Base-by-base conservation (phyloP, 2,329 filamentous ascomycete genomes). In the Escovopsis sp. region DNA sequence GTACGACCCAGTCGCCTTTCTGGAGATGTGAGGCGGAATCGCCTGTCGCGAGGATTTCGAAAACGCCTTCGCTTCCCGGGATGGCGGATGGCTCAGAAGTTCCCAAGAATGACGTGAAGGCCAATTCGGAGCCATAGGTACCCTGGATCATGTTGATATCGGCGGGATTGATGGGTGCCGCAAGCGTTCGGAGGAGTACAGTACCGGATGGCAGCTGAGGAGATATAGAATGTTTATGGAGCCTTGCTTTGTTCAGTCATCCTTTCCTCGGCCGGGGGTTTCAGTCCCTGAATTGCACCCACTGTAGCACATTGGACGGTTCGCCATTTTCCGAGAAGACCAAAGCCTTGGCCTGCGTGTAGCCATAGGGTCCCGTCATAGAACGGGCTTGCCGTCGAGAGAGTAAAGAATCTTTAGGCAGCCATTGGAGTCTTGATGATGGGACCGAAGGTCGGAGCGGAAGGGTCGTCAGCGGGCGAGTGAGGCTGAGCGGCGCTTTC, bases 81-180 rank as follows among this genome's bases (percentile, higher is more conserved):
- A 91, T 75, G 1, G 85, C 84, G 7, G 82, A 76, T 2, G 88
- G 86, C 20, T 78, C 68, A 1, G 76, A 50, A 0, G 88, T 95
- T 43, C 87, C 84, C 42, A 98, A 76, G 1, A 76, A 63, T 6
- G 78, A 79, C 14, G 76, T 79, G 62, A 94, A 88, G 36, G 73
- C 67, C 0, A 88, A 87, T 58, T 86, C 86, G 37, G 79, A 79
- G 47, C 89, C 89, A 66, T 98, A 98, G 4, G 89, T 87, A 50
- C 91, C 91, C 68, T 98, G 91, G 55, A 98, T 84, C 54, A 89
- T 89, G 69, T 98, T 98, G 62, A 98, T 84, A 65, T 98, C 91
- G 55, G 91, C 88, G 20, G 91, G 91, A 66, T 98, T 98, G 61
- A 98, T 85, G 43, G 91, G 86, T 1, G 87, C 79, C 29, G 88